phyloP scores from a whole-genome alignment of 495 filamentous ascomycete genomes.

The Saxophila tyrrhenica region DNA sequence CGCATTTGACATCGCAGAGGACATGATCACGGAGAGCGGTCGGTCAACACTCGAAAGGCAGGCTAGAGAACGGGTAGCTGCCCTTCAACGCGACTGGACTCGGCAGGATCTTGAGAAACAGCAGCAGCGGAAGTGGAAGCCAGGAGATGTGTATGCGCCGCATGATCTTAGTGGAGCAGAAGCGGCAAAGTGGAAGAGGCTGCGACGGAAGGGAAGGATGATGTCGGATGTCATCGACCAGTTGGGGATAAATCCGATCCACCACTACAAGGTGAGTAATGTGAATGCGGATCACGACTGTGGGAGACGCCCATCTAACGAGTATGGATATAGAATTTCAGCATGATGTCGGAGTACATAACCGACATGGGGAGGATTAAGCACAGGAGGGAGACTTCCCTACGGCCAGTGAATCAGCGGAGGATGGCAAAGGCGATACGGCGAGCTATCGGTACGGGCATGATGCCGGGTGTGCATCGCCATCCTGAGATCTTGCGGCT shows the following conservation, averaged over 20 bases:
- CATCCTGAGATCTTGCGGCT: constrained; percentile 72
- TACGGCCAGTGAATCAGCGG: constrained; percentile 81
- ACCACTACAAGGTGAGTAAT: constrained; percentile 75
- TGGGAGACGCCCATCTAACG: too few relatives aligned
- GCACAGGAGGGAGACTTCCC: constrained; percentile 57
- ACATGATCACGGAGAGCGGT: neutral
- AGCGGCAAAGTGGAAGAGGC: constrained; percentile 50
- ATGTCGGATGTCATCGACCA: constrained; percentile 63
- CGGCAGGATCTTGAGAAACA: constrained; percentile 18
- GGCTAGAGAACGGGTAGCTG: neutral
- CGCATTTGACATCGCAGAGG: neutral
- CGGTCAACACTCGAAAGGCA: neutral
- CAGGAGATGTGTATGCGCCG: constrained; percentile 81
- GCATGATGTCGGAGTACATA: constrained; percentile 81
- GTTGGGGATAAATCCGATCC: constrained; percentile 67
- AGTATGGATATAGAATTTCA: constrained; percentile 86
- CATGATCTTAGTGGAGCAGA: constrained; percentile 69
- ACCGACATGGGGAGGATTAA: constrained; percentile 77
- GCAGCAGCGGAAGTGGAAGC: constrained; percentile 44
- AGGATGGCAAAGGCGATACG: constrained; percentile 86
- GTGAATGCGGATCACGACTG: neutral
- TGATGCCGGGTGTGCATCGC: constrained; percentile 83
- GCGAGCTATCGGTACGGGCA: constrained; percentile 72
- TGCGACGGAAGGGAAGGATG: constrained; percentile 40
- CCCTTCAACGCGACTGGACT: constrained; percentile 1